Conservation (phyloP, 306 rosid species). For the Erythrophleum fordii region DNA sequence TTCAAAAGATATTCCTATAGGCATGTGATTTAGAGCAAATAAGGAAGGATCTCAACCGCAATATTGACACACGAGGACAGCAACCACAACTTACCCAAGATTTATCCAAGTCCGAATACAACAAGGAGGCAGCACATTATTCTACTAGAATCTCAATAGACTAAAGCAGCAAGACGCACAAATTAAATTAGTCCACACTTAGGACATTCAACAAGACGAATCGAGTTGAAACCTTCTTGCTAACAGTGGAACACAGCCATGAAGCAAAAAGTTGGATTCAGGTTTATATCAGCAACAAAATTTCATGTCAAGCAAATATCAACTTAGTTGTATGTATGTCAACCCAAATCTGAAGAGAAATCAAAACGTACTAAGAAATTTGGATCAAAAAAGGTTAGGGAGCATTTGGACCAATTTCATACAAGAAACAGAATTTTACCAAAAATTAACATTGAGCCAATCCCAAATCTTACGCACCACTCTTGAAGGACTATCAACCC, state of each 20-base stretch:
- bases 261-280: neutral
- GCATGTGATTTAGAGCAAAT: too few relatives aligned
- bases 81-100: too few relatives aligned
- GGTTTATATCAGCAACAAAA: neutral
- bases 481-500: neutral
- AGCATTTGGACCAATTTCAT: neutral
- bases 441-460: neutral
- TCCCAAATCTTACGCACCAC: neutral
- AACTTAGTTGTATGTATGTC: neutral
- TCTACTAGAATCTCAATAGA: too few relatives aligned
- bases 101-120: too few relatives aligned
- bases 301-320: neutral
- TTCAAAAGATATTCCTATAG: too few relatives aligned
- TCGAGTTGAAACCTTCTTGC: neutral
- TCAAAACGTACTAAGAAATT: neutral
- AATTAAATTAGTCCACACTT: neutral
- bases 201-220: neutral
- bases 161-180: neutral
- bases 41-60: too few relatives aligned
- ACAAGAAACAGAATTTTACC: neutral
- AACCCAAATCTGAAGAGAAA: neutral
- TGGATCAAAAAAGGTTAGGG: neutral
- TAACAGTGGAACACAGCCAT: neutral
- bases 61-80: too few relatives aligned
- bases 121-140: too few relatives aligned